phyloP scores from a whole-genome alignment of 139 green algal genomes.

The Picochlorum sp. region DNA sequence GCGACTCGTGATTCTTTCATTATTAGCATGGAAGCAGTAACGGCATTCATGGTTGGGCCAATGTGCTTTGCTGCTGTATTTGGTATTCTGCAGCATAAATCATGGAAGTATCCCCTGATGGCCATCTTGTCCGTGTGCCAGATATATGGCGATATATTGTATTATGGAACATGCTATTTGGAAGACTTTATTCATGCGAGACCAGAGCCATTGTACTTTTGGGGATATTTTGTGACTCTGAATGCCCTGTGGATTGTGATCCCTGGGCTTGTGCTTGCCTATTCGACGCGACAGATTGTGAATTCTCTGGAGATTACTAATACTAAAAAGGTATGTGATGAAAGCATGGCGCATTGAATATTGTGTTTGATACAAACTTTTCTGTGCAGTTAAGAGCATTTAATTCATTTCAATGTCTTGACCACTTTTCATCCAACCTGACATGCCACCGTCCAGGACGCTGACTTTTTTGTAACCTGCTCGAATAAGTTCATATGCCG shows the following conservation, averaged over 20 bases:
- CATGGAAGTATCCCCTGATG: conserved; percentile 57
- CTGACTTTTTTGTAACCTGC: conserved; percentile 35
- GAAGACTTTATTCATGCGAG: conserved; percentile 55
- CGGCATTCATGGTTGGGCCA: conserved; percentile 71
- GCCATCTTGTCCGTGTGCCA: conserved; percentile 72
- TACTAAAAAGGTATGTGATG: conserved; percentile 3
- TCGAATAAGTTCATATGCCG: conserved; percentile 48
- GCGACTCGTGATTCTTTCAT: conserved; percentile 73
- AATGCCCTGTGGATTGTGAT: conserved; percentile 71
- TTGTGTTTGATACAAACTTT: neutral
- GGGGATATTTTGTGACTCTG: conserved; percentile 74
- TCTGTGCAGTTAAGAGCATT: neutral
- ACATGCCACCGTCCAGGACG: conserved; percentile 37
- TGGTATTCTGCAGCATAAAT: conserved; percentile 33
- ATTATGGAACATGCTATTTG: conserved; percentile 68
- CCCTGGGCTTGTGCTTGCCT: conserved; percentile 11
- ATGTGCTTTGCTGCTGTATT: conserved; percentile 53
- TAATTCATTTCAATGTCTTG: conserved; percentile 9
- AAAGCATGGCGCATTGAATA: neutral
- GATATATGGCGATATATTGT: conserved; percentile 84
- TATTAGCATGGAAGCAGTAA: conserved; percentile 75
- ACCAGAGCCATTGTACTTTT: conserved; percentile 81
- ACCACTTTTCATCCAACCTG: conserved; percentile 24
- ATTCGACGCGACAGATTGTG: neutral
- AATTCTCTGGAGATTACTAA: neutral